Base-by-base conservation (phyloP, 176 grass and related monocot genomes). In the Aegilops umbellulata region DNA sequence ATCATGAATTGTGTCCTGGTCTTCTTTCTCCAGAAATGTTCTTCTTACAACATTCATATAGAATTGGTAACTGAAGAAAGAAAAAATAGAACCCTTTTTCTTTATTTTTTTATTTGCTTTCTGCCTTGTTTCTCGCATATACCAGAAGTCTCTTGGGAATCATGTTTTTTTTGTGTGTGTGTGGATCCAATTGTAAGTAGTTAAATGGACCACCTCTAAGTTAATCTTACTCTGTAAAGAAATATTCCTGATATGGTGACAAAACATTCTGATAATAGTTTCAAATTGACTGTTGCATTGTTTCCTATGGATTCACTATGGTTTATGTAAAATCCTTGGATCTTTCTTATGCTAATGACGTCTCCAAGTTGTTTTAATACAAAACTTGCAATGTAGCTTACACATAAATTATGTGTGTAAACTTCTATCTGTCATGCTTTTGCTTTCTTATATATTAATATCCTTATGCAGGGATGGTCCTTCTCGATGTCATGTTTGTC, bases 401-500 rank as follows among this genome's bases (percentile, higher is more conserved):
- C 42, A 55, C 27, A 75, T 10, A 55, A 67, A 7, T 22, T 68
- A 10, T 41, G 61, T 5, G 46, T 77, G 32, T 83, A 22, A 55
- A 24, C 29, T 80, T 82, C 58, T 4, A 31, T 49, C 44, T 64
- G 27, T 69, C 41, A 44, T 64, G 34, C 2, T 74, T 80, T 72
- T 58, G 32, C 12, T 90, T 81, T 74, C 78, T 53, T 74, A 86
- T 70, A 75, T 86, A 32, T 24, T 84, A 75, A 61, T 93, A 87
- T 84, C 66, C 29, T 78, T 72, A 68, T 94, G 64, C 90, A 95
- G 93, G 93, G 96, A 77, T 94, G 84, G 84, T 98, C 93, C 51
- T 87, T 98, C 69, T 84, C 96, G 96, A 98, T 90, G 88, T 95
- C 69, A 95, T 98, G 96, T 98, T 94, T 77, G 91, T 98, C 70